Conservation (phyloP, 2,329 filamentous ascomycete genomes). For the Neocatenulostroma microsporum region DNA sequence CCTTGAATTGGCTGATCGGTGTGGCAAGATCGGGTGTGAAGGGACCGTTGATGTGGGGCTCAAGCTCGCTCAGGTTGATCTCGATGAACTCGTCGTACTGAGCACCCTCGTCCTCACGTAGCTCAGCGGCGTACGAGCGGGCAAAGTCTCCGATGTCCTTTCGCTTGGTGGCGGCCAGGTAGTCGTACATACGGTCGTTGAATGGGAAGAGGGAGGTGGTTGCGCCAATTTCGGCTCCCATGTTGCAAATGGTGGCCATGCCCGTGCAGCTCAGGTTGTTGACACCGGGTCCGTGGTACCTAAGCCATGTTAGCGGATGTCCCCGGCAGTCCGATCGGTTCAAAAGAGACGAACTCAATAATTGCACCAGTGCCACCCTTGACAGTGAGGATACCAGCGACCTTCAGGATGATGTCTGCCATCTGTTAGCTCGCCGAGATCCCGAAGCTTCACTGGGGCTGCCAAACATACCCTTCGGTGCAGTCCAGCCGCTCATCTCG, state of each 20-base stretch:
- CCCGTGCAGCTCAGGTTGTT: constrained; percentile 71
- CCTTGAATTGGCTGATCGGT: constrained; percentile 94
- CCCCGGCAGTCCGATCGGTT: no score
- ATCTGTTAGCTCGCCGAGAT: constrained; percentile 11
- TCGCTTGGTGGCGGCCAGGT: constrained; percentile 86
- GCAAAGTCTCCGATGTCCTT: constrained; percentile 84
- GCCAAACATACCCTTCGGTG: constrained; percentile 78
- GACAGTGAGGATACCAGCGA: constrained; percentile 92
- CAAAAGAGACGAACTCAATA: no score
- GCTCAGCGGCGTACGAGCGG: constrained; percentile 72
- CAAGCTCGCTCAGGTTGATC: constrained; percentile 88
- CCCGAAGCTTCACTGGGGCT: no score
- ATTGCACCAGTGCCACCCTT: constrained; percentile 96
- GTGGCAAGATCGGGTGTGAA: constrained; percentile 98
- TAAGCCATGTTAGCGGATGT: no score
- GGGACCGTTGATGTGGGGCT: constrained; percentile 97
- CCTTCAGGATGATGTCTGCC: constrained; percentile 89
- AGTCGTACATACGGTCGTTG: constrained; percentile 97
- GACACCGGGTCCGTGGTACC: constrained; percentile 57
- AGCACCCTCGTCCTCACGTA: constrained; percentile 78
- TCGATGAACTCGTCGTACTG: constrained; percentile 96
- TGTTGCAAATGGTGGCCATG: constrained; percentile 70
- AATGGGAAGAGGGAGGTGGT: constrained; percentile 96
- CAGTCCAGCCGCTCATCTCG: constrained; percentile 78
- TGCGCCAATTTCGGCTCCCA: constrained; percentile 62